Evolutionary conservation across 164 flowering plant genomes (phyloP).

Genomic region (Sedum album): DNA sequence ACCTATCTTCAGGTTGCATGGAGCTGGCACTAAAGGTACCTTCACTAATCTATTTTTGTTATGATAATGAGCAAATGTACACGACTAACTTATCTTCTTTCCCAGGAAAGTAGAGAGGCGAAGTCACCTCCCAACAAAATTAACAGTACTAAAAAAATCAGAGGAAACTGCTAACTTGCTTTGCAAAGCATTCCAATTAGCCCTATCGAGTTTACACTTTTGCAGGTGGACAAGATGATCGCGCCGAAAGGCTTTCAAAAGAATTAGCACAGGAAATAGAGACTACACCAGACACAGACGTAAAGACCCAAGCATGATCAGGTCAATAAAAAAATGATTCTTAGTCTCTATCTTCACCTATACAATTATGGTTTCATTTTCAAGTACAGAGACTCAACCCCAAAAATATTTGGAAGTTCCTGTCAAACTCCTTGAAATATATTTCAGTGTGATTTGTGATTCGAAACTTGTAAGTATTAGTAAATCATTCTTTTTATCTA

Average conservation of each 20-base stretch:
- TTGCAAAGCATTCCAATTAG: constrained; percentile 80
- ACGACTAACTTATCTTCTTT: not conserved
- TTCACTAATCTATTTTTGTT: not conserved
- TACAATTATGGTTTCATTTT: not conserved
- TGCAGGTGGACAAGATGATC: constrained; percentile 84
- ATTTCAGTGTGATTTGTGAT: not conserved
- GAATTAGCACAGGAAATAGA: constrained; percentile 72
- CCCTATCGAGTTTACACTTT: constrained; percentile 69
- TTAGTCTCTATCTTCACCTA: too few relatives aligned
- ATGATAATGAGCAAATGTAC: not conserved
- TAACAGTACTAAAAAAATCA: constrained; percentile 20
- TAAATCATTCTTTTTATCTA: too few relatives aligned
- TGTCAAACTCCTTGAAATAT: not conserved
- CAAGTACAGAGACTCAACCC: not conserved
- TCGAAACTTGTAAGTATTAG: too few relatives aligned
- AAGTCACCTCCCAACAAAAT: constrained; percentile 19
- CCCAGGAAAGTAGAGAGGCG: constrained; percentile 43
- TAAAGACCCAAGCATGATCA: too few relatives aligned
- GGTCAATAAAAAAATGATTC: too few relatives aligned
- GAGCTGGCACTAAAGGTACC: constrained; percentile 70
- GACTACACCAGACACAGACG: constrained; percentile 28
- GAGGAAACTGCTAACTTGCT: constrained; percentile 38
- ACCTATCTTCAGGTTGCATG: constrained; percentile 76
- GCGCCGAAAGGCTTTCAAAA: constrained; percentile 56
- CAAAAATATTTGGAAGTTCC: not conserved